phyloP scores from a whole-genome alignment of 768 basidiomycete species.

The Agaricus subrufescens region DNA sequence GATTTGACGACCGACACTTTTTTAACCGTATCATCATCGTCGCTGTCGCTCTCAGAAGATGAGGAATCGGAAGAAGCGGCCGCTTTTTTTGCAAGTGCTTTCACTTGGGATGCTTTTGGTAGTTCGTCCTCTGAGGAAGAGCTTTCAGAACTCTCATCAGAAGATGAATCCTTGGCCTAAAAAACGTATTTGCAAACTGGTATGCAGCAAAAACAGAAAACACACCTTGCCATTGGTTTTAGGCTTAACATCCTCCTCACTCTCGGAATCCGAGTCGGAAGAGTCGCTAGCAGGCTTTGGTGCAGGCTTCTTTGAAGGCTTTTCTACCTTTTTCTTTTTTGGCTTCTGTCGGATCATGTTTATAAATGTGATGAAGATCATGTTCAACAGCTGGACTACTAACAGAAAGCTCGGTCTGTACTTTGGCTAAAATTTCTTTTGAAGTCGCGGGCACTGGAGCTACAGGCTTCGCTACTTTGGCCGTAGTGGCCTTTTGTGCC shows the following conservation, averaged over 20 bases:
- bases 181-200: conserved; percentile 17
- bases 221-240: conserved; percentile 20
- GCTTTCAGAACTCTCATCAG: conserved; percentile 42
- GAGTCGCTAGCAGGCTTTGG: conserved; percentile 20
- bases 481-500: conserved; percentile 20
- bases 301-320: conserved; percentile 21
- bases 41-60: conserved; percentile 13
- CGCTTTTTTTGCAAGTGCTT: conserved; percentile 32
- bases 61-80: conserved; percentile 30
- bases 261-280: conserved; percentile 25
- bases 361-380: neutral
- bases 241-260: conserved; percentile 23
- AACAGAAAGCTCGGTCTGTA: conserved; percentile 28
- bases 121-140: conserved; percentile 50
- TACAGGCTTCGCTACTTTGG: conserved; percentile 15
- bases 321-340: conserved; percentile 20
- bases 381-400: neutral
- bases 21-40: conserved; percentile 5
- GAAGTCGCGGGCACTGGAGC: conserved; percentile 16
- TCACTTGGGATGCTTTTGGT: conserved; percentile 50
- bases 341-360: neutral
- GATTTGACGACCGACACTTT: conserved; percentile 1
- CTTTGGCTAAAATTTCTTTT: conserved; percentile 18
- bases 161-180: conserved; percentile 27
- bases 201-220: conserved; percentile 11